A percentile compares a stretch with the other conserved stretches of the same genome.
Conservation (phyloP, 2,329 filamentous ascomycete genomes). For the Colletotrichum spaethianum region DNA sequence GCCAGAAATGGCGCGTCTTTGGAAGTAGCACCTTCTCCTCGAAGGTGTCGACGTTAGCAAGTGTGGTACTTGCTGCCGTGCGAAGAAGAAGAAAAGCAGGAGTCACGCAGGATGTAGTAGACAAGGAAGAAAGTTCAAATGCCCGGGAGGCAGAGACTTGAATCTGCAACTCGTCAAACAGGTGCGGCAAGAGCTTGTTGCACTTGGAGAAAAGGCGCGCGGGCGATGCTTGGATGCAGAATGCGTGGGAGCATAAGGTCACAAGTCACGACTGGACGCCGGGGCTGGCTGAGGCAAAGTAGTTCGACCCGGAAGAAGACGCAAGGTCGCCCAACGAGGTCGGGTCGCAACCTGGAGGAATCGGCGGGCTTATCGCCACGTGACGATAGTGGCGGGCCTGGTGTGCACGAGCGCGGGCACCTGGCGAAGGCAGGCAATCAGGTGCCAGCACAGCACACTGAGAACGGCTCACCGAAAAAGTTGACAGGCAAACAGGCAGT, state of each 20-base stretch:
- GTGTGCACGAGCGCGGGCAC: background rate
- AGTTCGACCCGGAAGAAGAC: background rate
- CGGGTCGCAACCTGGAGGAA: constrained; percentile 30
- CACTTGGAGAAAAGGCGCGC: constrained; percentile 26
- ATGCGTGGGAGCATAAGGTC: constrained; percentile 22
- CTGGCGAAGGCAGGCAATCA: background rate
- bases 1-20: constrained; percentile 19
- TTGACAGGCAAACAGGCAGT: background rate
- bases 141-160: constrained; percentile 24
- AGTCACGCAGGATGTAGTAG: constrained; percentile 27
- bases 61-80: constrained; percentile 28
- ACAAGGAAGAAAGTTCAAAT: constrained; percentile 26
- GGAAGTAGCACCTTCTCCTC: constrained; percentile 16
- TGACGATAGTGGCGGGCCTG: constrained; percentile 25
- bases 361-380: constrained; percentile 25
- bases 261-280: constrained; percentile 23
- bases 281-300: constrained; percentile 12
- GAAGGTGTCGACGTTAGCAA: constrained; percentile 30
- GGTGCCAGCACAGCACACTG: background rate
- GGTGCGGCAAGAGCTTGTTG: constrained; percentile 29
- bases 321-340: constrained; percentile 29
- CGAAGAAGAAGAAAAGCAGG: constrained; percentile 18
- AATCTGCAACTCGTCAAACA: constrained; percentile 27
- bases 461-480: constrained; percentile 1
- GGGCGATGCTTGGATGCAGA: constrained; percentile 27